These are phyloP conservation scores for Gnetum montanum DNA, from an alignment of 75 land plant species.

Conservation along the genomic window DNA sequence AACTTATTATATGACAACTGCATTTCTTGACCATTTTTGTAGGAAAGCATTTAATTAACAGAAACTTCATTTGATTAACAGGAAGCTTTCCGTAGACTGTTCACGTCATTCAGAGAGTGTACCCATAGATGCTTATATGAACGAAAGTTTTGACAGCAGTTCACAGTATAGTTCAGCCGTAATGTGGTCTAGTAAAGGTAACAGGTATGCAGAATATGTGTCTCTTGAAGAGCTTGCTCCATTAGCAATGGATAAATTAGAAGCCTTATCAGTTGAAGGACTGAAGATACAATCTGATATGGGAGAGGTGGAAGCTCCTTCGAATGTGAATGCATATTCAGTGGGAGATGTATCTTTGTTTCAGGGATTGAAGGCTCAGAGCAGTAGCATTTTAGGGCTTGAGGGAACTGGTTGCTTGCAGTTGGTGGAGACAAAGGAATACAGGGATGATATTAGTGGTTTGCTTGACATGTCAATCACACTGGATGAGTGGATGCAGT, in stretches of 20 bases:
- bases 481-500: conserved; percentile 86
- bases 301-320: conserved; percentile 74
- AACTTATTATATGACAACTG: too few species aligned
- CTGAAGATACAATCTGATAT: conserved; percentile 87
- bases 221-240: conserved; percentile 93
- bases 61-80: not conserved
- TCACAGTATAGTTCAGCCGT: too few species aligned
- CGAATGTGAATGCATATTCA: conserved; percentile 43
- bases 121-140: too few species aligned
- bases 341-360: conserved; percentile 47
- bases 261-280: conserved; percentile 91
- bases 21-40: not conserved
- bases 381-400: conserved; percentile 32
- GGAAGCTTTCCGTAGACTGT: too few species aligned
- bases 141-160: too few species aligned
- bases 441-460: conserved; percentile 36
- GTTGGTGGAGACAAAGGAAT: conserved; percentile 47
- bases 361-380: conserved; percentile 22
- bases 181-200: too few species aligned
- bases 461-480: conserved; percentile 67
- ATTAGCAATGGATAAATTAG: conserved; percentile 90
- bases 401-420: conserved; percentile 63
- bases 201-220: conserved; percentile 61
- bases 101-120: too few species aligned
- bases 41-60: not conserved